These are phyloP conservation scores for Gonium pectorale DNA, from an alignment of 139 green algal genomes.

Conservation along the genomic window DNA sequence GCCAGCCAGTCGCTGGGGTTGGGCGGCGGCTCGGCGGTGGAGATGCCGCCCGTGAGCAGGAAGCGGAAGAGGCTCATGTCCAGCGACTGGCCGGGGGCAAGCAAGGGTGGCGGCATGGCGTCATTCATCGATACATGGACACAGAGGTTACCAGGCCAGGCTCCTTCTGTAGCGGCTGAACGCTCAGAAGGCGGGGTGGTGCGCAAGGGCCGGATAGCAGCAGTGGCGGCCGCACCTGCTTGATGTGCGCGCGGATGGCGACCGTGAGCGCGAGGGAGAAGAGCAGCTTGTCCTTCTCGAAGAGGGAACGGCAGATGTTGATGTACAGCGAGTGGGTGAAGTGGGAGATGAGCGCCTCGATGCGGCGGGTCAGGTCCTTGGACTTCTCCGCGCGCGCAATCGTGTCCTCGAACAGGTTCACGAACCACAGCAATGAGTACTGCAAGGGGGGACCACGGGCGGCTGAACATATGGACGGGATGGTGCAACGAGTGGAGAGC, in stretches of 20 bases:
- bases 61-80: slow-evolving; percentile 75
- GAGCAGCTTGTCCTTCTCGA: slow-evolving; percentile 91
- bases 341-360: slow-evolving; percentile 62
- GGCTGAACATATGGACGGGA: too few relatives aligned
- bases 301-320: slow-evolving; percentile 81
- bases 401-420: slow-evolving; percentile 63
- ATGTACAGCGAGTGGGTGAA: slow-evolving; percentile 78
- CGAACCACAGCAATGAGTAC: slow-evolving; percentile 72
- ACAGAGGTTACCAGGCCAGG: too few relatives aligned
- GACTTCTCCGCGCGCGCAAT: slow-evolving; percentile 57
- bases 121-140: too few relatives aligned
- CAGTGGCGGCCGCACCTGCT: too few relatives aligned
- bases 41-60: slow-evolving; percentile 77
- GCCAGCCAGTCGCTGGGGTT: slow-evolving; percentile 66
- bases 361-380: slow-evolving; percentile 59
- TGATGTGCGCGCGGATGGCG: slow-evolving; percentile 64
- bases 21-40: slow-evolving; percentile 50
- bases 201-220: too few relatives aligned
- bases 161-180: too few relatives aligned
- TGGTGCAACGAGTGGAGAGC: too few relatives aligned
- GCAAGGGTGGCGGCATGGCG: too few relatives aligned
- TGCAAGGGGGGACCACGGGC: neutral
- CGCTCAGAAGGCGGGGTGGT: too few relatives aligned
- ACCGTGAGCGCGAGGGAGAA: slow-evolving; percentile 76
- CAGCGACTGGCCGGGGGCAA: slow-evolving; percentile 41